Percentiles rank a stretch among this genome's conserved stretches.
phyloP scores from a whole-genome alignment of 2,329 filamentous ascomycete genomes.

The Fusarium papillatum region DNA sequence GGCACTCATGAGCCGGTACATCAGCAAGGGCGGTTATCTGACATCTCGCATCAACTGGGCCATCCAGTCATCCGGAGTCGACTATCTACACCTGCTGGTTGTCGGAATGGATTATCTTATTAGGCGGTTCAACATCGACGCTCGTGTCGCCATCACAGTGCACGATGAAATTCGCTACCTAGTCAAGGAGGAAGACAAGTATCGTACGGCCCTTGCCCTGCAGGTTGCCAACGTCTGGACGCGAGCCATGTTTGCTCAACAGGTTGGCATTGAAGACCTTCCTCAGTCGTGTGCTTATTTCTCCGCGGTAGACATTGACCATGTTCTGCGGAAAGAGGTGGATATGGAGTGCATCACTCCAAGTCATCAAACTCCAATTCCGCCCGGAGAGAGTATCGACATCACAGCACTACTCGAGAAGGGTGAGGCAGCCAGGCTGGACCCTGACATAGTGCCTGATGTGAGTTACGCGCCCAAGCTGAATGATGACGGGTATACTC shows the following conservation, averaged over 20 bases:
- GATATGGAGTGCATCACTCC: constrained; percentile 98
- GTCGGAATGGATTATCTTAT: constrained; percentile 95
- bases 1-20: constrained; percentile 88
- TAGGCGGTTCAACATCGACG: constrained; percentile 86
- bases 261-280: constrained; percentile 95
- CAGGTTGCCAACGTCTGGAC: constrained; percentile 98
- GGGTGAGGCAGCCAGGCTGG: constrained; percentile 76
- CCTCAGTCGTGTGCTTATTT: constrained; percentile 97
- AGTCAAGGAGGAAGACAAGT: constrained; percentile 87
- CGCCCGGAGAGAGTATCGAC: constrained; percentile 88
- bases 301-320: constrained; percentile 94
- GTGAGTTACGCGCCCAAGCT: constrained; percentile 66
- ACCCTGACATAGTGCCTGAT: constrained; percentile 73
- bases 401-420: constrained; percentile 84
- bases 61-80: constrained; percentile 96
- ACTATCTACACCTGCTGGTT: constrained; percentile 95
- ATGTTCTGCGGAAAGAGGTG: constrained; percentile 96
- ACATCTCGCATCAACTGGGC: constrained; percentile 99
- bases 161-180: constrained; percentile 98
- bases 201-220: constrained; percentile 90
- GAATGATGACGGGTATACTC: constrained; percentile 75
- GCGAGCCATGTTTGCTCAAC: constrained; percentile 95
- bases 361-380: constrained; percentile 82
- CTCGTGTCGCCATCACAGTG: constrained; percentile 91
- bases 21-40: constrained; percentile 92